Evolutionary conservation across 1,284 basidiomycete species (phyloP), one percentile per base, ranked within the genome.

Genomic region (Dichomitus squalens): DNA sequence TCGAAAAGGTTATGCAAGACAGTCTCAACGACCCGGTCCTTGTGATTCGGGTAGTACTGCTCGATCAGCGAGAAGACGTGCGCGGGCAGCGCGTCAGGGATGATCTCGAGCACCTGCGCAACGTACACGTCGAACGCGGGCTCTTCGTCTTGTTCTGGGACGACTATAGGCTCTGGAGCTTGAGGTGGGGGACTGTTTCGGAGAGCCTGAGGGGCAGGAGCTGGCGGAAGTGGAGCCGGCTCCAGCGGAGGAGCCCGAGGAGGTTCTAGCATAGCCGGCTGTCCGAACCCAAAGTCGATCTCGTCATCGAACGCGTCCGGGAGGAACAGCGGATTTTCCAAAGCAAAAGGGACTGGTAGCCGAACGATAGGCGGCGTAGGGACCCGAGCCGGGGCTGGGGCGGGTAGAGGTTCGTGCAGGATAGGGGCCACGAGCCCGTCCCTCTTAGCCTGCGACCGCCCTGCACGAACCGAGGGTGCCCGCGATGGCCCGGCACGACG

Each of bases 1-100:
- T 91, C 89, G 47, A 91, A 82, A 0, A 92, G 75, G 7, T 69
- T 58, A 48, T 87, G 81, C 8, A 91, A 60, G 1, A 88, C 79
- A 4, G 70, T 70, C 62, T 85, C 80, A 38, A 84, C 75, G 39
- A 82, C 76, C n/a, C 74, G 67, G 6, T 69, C 71, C 16, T 68
- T 58, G 36, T 72, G 65, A 7, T 61, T 55, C 5, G 69, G 66
- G 23, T 69, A 61, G 57, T 80, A 72, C 47, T 76, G 65, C 33
- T 73, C 68, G 11, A 88, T 66, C 27, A 88, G 79, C 1, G 68
- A 60, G 18, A 75, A 65, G 9, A 78, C 78, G 61, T 88, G 76
- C 2, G 76, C 74, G 0, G 83, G 82, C 8, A 79, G 75, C 9
- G 88, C 85, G 63, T 90, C 85, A 0, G 89, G 88, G 21, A 90